Percentiles rank a stretch among this genome's conserved stretches.
These are phyloP conservation scores for Zea mays DNA, from an alignment of 176 grass and related monocot species.

Conservation along the genomic window DNA sequence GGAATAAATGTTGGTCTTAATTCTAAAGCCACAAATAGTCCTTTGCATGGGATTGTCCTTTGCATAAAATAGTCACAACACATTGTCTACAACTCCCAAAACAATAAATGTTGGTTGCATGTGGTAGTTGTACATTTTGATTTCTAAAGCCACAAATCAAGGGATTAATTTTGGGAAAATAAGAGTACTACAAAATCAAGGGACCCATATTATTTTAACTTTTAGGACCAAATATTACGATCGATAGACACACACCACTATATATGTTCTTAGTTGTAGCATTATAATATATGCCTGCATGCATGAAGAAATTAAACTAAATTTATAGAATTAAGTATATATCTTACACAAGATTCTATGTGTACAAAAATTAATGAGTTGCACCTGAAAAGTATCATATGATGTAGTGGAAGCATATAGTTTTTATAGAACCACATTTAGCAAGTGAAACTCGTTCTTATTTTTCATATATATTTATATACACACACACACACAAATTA, in stretches of 20 bases:
- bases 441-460: neutral
- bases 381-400: neutral
- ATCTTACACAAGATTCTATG: neutral
- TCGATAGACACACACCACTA: neutral
- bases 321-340: neutral
- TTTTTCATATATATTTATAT: neutral
- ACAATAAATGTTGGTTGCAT: neutral
- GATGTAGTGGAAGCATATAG: neutral
- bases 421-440: neutral
- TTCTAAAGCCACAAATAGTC: no score
- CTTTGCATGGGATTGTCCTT: neutral
- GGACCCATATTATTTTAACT: neutral
- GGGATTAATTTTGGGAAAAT: no score
- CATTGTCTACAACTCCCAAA: neutral
- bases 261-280: neutral
- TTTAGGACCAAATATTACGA: neutral
- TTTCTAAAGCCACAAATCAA: neutral
- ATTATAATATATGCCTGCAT: neutral
- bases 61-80: neutral
- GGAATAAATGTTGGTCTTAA: no score
- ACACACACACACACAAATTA: neutral
- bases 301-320: neutral
- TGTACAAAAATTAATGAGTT: neutral
- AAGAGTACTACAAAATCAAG: no score
- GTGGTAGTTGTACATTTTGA: neutral